phyloP scores from a whole-genome alignment of 1,284 basidiomycete genomes.

The Ustilago esculenta region DNA sequence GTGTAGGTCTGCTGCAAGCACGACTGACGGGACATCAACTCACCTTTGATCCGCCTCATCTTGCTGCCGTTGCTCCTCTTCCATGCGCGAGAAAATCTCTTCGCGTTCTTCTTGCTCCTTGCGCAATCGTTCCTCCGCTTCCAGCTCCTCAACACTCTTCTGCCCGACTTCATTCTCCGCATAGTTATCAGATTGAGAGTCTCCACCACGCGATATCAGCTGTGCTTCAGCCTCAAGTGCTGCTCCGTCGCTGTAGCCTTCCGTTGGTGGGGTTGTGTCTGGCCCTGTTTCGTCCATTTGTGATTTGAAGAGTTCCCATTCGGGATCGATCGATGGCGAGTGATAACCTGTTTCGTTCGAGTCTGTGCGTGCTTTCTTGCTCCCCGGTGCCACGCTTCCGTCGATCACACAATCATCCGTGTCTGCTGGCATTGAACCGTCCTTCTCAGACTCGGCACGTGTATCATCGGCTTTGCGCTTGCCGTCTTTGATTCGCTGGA shows the following conservation, averaged over 20 bases:
- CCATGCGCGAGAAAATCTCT: slow-evolving; percentile 53
- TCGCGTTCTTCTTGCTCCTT: slow-evolving; percentile 53
- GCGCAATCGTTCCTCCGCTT: slow-evolving; percentile 36
- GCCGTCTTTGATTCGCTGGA: slow-evolving; percentile 31
- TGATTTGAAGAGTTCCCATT: slow-evolving; percentile 58
- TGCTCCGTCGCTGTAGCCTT: slow-evolving; percentile 19
- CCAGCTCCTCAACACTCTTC: slow-evolving; percentile 24
- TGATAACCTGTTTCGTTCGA: not conserved
- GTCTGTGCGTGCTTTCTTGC: slow-evolving; percentile 20
- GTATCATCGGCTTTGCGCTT: slow-evolving; percentile 41
- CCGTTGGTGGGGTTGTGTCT: not conserved
- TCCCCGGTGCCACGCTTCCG: not conserved
- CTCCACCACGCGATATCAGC: slow-evolving; percentile 19
- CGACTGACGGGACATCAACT: slow-evolving; percentile 4
- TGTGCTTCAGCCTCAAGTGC: slow-evolving; percentile 52
- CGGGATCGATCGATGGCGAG: slow-evolving; percentile 32
- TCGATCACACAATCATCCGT: not conserved
- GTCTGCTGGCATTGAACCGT: not conserved
- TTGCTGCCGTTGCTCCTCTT: slow-evolving; percentile 57
- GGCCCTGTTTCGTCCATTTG: slow-evolving; percentile 23
- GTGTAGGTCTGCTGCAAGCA: no score
- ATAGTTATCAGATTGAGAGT: not conserved
- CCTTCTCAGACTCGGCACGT: not conserved
- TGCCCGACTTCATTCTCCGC: slow-evolving; percentile 14
- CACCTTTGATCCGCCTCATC: slow-evolving; percentile 59